Evolutionary conservation across 495 filamentous ascomycete species (phyloP).

Genomic region (Articulospora tetracladia): DNA sequence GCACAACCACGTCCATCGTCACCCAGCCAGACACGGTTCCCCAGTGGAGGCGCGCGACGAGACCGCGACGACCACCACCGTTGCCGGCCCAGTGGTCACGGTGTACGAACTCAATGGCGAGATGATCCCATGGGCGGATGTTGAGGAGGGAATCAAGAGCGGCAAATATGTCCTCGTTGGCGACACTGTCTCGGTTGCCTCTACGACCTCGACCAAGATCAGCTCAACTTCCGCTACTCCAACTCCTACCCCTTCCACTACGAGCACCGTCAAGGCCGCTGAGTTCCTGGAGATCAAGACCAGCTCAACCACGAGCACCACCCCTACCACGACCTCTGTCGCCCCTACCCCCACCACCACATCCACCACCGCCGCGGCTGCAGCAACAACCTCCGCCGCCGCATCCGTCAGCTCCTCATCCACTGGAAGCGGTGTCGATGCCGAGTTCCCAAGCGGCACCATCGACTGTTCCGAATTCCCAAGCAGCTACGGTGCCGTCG

Average conservation of each 20-base stretch:
- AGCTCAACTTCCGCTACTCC: constrained; percentile 27
- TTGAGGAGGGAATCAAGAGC: constrained; percentile 58
- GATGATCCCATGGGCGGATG: constrained; percentile 46
- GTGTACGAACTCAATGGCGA: constrained; percentile 58
- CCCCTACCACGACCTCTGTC: constrained; percentile 21
- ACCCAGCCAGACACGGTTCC: constrained; percentile 32
- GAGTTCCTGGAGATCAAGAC: constrained; percentile 21
- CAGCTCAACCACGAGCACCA: constrained; percentile 7
- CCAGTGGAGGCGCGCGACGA: constrained; percentile 40
- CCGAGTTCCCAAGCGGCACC: constrained; percentile 74
- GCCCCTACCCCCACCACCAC: constrained; percentile 13
- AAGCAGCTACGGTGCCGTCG: constrained; percentile 74
- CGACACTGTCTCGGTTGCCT: constrained; percentile 21
- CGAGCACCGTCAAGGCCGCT: constrained; percentile 24
- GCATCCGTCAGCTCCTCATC: not conserved
- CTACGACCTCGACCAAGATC: constrained; percentile 12
- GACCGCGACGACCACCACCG: constrained; percentile 26
- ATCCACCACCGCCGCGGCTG: not conserved
- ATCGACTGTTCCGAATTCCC: constrained; percentile 73
- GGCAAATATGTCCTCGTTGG: constrained; percentile 49
- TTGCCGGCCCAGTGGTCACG: constrained; percentile 50
- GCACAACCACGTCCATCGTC: constrained; percentile 42
- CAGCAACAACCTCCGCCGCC: not conserved
- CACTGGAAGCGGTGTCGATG: constrained; percentile 46
- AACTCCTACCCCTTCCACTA: constrained; percentile 34